Conservation (phyloP, 2,329 filamentous ascomycete genomes). For the Chaetothyriales sp. region DNA sequence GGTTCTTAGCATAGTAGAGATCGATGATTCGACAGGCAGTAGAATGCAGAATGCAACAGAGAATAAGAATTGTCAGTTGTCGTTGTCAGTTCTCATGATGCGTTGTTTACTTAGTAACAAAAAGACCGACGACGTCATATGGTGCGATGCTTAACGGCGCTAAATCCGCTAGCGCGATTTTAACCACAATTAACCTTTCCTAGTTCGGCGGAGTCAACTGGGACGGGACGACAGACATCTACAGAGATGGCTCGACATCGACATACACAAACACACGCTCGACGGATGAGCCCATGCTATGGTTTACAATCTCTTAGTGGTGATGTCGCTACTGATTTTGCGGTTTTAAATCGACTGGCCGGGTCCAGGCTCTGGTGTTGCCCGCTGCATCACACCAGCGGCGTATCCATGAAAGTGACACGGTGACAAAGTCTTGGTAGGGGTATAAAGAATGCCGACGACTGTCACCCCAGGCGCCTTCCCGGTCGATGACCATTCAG, state of each 20-base stretch:
- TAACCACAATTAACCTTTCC: too few species aligned
- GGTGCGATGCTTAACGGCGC: not conserved
- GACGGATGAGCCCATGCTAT: not conserved
- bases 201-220: too few species aligned
- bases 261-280: not conserved
- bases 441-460: not conserved
- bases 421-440: not conserved
- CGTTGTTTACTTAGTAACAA: not conserved
- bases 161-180: too few species aligned
- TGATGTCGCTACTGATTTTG: too few species aligned
- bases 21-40: not conserved
- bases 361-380: not conserved
- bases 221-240: too few species aligned
- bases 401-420: not conserved
- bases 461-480: conserved; percentile 33
- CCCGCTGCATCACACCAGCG: not conserved
- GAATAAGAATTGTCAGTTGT: not conserved
- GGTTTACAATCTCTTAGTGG: not conserved
- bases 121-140: not conserved
- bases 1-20: not conserved
- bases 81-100: too few species aligned
- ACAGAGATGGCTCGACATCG: too few species aligned
- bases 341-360: not conserved
- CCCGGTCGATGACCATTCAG: conserved; percentile 20
- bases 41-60: not conserved